phyloP scores from a whole-genome alignment of 2,329 filamentous ascomycete species.

The Dendryphion nanum region DNA sequence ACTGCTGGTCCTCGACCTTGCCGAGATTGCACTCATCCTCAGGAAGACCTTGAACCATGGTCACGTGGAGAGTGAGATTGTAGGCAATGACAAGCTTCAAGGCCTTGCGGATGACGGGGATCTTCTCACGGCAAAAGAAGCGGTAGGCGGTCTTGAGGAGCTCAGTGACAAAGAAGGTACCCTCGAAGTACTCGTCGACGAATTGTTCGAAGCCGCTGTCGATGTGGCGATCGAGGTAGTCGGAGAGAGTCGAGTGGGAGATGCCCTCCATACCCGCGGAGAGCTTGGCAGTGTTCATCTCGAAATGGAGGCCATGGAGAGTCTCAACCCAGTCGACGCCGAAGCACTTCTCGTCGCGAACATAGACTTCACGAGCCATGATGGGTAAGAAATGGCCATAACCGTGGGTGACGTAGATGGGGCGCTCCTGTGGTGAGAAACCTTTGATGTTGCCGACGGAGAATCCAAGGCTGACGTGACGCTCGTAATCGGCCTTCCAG shows the following conservation, averaged over 20 bases:
- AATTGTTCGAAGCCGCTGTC: slow-evolving; percentile 90
- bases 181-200: slow-evolving; percentile 93
- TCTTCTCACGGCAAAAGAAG: slow-evolving; percentile 85
- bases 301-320: slow-evolving; percentile 73
- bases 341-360: slow-evolving; percentile 89
- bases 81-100: slow-evolving; percentile 94
- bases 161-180: slow-evolving; percentile 90
- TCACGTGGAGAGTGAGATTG: slow-evolving; percentile 92
- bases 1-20: slow-evolving; percentile 80
- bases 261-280: slow-evolving; percentile 89
- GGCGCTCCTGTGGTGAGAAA: slow-evolving; percentile 60
- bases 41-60: slow-evolving; percentile 86
- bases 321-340: slow-evolving; percentile 92
- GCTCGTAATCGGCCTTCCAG: slow-evolving; percentile 96
- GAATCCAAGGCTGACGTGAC: slow-evolving; percentile 81
- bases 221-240: slow-evolving; percentile 94
- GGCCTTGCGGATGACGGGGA: slow-evolving; percentile 89
- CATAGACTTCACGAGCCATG: slow-evolving; percentile 89
- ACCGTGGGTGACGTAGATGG: slow-evolving; percentile 92
- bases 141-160: slow-evolving; percentile 95
- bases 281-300: slow-evolving; percentile 82
- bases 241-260: slow-evolving; percentile 74
- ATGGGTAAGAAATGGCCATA: slow-evolving; percentile 93
- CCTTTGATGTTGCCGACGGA: slow-evolving; percentile 96
- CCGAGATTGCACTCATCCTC: slow-evolving; percentile 77